Conservation (phyloP, 1,139 yeast genomes). For the Yamadazyma oceani region DNA sequence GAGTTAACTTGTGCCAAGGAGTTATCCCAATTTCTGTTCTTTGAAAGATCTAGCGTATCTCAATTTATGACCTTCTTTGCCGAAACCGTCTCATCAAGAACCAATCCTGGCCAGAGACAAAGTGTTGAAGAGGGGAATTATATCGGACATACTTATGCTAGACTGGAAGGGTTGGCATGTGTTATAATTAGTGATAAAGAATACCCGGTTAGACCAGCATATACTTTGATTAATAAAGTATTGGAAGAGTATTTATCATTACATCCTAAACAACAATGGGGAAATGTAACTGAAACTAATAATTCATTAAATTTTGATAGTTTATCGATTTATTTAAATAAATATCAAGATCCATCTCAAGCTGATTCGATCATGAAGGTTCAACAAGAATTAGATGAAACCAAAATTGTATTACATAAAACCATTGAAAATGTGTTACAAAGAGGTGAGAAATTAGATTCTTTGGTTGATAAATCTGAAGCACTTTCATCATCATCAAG, state of each 20-base stretch:
- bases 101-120: conserved; percentile 88
- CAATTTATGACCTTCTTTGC: conserved; percentile 96
- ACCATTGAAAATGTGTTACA: conserved; percentile 92
- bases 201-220: conserved; percentile 97
- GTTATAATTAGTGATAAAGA: conserved; percentile 92
- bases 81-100: conserved; percentile 86
- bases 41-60: conserved; percentile 72
- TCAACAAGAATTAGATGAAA: conserved; percentile 96
- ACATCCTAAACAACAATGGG: conserved; percentile 79
- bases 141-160: conserved; percentile 87
- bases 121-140: conserved; percentile 91
- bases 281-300: conserved; percentile 49
- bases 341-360: conserved; percentile 95
- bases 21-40: conserved; percentile 81
- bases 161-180: conserved; percentile 92
- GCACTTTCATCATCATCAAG: conserved; percentile 86
- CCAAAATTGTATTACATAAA: conserved; percentile 93
- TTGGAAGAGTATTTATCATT: conserved; percentile 86
- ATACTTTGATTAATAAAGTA: conserved; percentile 84
- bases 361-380: conserved; percentile 97
- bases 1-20: conserved; percentile 84
- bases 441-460: conserved; percentile 94
- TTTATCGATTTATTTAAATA: conserved; percentile 67
- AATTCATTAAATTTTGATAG: conserved; percentile 54
- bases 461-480: conserved; percentile 92